Evolutionary conservation across 1,284 basidiomycete species (phyloP).

Genomic region (Earliella scabrosa): DNA sequence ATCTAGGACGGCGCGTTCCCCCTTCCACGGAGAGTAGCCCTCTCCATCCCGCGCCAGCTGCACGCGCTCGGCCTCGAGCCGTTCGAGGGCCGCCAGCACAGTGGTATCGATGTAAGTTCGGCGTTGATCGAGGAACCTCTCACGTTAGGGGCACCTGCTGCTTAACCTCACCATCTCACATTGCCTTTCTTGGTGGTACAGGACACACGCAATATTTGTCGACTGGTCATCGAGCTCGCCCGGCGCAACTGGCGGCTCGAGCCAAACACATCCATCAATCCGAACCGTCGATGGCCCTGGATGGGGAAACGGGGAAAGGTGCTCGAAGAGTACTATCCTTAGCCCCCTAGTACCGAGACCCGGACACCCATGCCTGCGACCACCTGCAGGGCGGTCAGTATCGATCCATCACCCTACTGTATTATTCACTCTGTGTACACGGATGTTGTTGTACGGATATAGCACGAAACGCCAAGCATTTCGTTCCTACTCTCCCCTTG

Average conservation of each 20-base stretch:
- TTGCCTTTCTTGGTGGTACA: slow-evolving; percentile 35
- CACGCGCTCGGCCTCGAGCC: slow-evolving; percentile 57
- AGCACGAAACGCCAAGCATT: slow-evolving; percentile 16
- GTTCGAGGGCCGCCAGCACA: slow-evolving; percentile 85
- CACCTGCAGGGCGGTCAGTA: neutral
- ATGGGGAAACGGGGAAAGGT: slow-evolving; percentile 77
- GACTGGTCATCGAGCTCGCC: slow-evolving; percentile 78
- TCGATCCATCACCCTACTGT: neutral
- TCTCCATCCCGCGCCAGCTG: slow-evolving; percentile 71
- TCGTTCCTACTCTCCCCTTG: neutral
- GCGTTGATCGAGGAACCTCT: slow-evolving; percentile 4
- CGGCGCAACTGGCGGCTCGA: slow-evolving; percentile 66
- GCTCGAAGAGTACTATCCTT: slow-evolving; percentile 50
- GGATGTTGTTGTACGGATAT: slow-evolving; percentile 21
- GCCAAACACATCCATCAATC: slow-evolving; percentile 74
- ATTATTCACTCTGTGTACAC: slow-evolving; percentile 3
- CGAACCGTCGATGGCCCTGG: slow-evolving; percentile 77
- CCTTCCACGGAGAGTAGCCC: slow-evolving; percentile 37
- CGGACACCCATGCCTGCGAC: neutral
- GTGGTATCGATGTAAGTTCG: slow-evolving; percentile 83
- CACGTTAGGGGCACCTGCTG: neutral
- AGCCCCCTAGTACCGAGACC: slow-evolving; percentile 1
- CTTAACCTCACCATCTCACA: slow-evolving; percentile 5
- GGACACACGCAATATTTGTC: slow-evolving; percentile 87
- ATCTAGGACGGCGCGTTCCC: slow-evolving; percentile 28